Percentiles rank a stretch among this genome's conserved stretches.
Conservation (phyloP, 768 basidiomycete genomes). For the Kondoa subrosea region DNA sequence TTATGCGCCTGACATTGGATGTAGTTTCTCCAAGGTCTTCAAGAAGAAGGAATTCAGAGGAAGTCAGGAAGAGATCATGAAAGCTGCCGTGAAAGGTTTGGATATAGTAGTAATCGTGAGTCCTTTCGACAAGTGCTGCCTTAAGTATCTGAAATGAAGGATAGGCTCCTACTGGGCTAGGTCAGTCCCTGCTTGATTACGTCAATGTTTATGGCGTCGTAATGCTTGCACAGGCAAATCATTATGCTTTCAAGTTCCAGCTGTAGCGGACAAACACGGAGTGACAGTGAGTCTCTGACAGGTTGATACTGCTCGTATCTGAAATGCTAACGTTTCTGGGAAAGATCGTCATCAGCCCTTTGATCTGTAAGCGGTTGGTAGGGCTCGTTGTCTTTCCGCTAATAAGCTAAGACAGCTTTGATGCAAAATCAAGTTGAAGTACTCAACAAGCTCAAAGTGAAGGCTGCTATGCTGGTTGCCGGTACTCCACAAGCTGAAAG, state of each 20-base stretch:
- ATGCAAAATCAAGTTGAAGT: conserved; percentile 22
- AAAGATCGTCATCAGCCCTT: conserved; percentile 7
- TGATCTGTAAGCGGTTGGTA: neutral
- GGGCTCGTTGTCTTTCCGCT: neutral
- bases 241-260: conserved; percentile 70
- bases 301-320: conserved; percentile 1
- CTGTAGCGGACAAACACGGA: conserved; percentile 46
- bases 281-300: conserved; percentile 10
- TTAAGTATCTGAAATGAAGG: neutral
- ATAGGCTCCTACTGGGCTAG: neutral
- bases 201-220: conserved; percentile 37
- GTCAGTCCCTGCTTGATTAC: no score
- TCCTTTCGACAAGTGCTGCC: neutral
- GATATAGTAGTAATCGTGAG: neutral
- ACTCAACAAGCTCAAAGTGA: conserved; percentile 37
- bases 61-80: conserved; percentile 57
- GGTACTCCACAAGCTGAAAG: conserved; percentile 46
- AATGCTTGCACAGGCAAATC: conserved; percentile 75
- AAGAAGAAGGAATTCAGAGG: conserved; percentile 54
- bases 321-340: neutral
- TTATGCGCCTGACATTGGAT: neutral
- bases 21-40: conserved; percentile 39
- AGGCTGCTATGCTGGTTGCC: conserved; percentile 49
- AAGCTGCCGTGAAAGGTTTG: conserved; percentile 49
- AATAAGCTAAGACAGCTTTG: conserved; percentile 7